Base-by-base conservation (phyloP, 2,329 filamentous ascomycete genomes). In the Macroventuria anomochaeta region DNA sequence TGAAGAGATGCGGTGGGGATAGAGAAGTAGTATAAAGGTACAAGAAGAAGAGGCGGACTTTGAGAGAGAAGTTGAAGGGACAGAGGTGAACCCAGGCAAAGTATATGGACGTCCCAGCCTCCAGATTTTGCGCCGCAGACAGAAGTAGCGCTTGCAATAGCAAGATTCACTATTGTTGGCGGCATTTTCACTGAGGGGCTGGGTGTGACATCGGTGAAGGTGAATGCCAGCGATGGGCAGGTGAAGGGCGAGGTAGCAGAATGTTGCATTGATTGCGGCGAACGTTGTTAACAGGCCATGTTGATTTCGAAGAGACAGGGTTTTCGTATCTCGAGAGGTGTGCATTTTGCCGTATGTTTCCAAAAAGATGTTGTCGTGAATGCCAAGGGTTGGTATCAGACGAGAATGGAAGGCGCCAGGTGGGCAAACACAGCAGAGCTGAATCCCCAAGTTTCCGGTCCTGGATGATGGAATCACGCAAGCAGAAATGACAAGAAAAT, bases 121-220 rank as follows among this genome's bases (percentile, higher is more conserved):
- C 34, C 23, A 20, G 4, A 12, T 21, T 31, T 8, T 18, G 23
- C 28, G 4, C 11, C 7, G 15, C 29, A 6, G 5, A 36, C 21
- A 17, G 11, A 6, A 31, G n/a, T 21, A 11, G 25, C 13, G 1
- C 10, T 10, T 11, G 28, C 20, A 43, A 29, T n/a, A 44, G 15
- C 32, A 13, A 11, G 7, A 1, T 3, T 10, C 38, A 20, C 32
- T 47, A 29, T 47, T 47, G 32, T 43, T 7, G 17, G 13, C n/a
- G 6, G 5, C n/a, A 8, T 33, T 29, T 10, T 18, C n/a, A 12
- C 2, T 2, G 29, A n/a, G 48, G 18, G 34, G 37, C 37, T 46
- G 15, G 42, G 21, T 15, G 46, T 42, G 47, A 26, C 46, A 15
- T 46, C 44, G 55, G 55, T 61, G 59, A 60, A 61, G 13, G 62